A percentile compares a stretch with the other conserved stretches of the same genome.
These are phyloP conservation scores for Phylloporus sp. DNA, from an alignment of 768 basidiomycete species.

Conservation along the genomic window DNA sequence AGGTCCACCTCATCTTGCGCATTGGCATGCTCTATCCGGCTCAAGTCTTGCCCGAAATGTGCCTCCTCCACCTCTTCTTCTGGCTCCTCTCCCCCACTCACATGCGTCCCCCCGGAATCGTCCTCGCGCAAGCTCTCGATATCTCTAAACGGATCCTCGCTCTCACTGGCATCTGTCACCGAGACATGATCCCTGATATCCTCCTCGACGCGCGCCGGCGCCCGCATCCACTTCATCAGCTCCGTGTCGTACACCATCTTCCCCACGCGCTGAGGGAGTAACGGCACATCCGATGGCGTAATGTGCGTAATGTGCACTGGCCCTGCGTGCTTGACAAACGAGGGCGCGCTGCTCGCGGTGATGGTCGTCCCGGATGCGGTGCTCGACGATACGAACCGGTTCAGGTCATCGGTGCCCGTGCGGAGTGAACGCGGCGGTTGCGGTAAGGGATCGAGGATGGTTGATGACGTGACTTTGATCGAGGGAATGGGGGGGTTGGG, in stretches of 20 bases:
- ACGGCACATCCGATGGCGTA: conserved; percentile 71
- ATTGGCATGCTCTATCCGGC: conserved; percentile 46
- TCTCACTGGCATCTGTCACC: conserved; percentile 44
- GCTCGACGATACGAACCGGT: conserved; percentile 87
- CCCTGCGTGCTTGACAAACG: conserved; percentile 81
- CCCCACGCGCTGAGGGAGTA: conserved; percentile 74
- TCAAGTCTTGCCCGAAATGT: conserved; percentile 15
- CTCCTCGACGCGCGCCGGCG: conserved; percentile 36
- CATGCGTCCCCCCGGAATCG: conserved; percentile 32
- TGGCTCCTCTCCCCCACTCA: conserved; percentile 2
- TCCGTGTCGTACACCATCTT: conserved; percentile 84
- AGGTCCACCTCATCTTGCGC: conserved; percentile 67
- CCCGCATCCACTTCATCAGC: conserved; percentile 84
- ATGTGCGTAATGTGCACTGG: conserved; percentile 79
- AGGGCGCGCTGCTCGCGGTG: conserved; percentile 68
- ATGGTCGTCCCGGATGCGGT: conserved; percentile 74
- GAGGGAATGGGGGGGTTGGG: conserved; percentile 19
- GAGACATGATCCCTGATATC: conserved; percentile 29
- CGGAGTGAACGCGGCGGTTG: conserved; percentile 47
- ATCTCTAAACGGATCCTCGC: conserved; percentile 89
- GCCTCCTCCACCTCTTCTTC: conserved; percentile 13
- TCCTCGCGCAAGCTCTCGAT: conserved; percentile 83
- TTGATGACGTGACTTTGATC: conserved; percentile 29
- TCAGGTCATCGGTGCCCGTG: conserved; percentile 64
- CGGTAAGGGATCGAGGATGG: conserved; percentile 23